These are phyloP conservation scores for Fusarium drepaniforme DNA, from an alignment of 2,329 filamentous ascomycete genomes.

Conservation along the genomic window DNA sequence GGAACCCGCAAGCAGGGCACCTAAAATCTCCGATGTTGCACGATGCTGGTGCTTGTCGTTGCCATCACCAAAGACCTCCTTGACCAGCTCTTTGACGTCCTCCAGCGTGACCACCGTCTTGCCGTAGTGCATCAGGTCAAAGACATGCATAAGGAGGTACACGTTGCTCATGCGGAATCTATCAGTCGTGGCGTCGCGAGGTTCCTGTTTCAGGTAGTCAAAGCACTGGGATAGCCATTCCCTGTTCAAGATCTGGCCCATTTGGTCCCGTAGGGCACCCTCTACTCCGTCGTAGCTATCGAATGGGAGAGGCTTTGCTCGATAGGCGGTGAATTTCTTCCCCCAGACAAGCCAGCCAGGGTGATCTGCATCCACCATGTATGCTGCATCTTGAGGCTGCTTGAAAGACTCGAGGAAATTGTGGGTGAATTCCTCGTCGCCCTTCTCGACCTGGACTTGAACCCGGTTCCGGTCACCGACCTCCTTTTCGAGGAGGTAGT, in stretches of 20 bases:
- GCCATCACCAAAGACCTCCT: slow-evolving; percentile 87
- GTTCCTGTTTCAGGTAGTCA: slow-evolving; percentile 95
- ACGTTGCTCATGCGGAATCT: slow-evolving; percentile 91
- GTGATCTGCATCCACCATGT: slow-evolving; percentile 91
- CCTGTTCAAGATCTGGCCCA: slow-evolving; percentile 83
- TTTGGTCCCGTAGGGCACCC: slow-evolving; percentile 77
- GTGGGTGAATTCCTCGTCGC: slow-evolving; percentile 83
- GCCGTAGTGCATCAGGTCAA: slow-evolving; percentile 88
- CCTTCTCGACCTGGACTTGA: slow-evolving; percentile 76
- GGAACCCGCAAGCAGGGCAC: slow-evolving; percentile 84
- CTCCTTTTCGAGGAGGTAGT: slow-evolving; percentile 86
- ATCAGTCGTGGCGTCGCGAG: slow-evolving; percentile 83
- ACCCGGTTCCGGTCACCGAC: slow-evolving; percentile 79
- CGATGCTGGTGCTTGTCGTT: slow-evolving; percentile 98
- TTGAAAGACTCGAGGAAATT: slow-evolving; percentile 84
- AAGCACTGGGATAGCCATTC: slow-evolving; percentile 92
- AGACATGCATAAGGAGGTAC: slow-evolving; percentile 88
- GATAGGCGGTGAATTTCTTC: slow-evolving; percentile 84
- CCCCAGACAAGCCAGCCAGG: slow-evolving; percentile 98
- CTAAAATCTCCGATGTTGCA: slow-evolving; percentile 93
- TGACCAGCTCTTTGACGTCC: slow-evolving; percentile 86
- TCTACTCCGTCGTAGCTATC: slow-evolving; percentile 85
- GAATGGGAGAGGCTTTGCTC: slow-evolving; percentile 76
- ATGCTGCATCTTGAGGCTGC: slow-evolving; percentile 75
- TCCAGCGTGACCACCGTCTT: slow-evolving; percentile 83